A percentile compares a stretch with the other conserved stretches of the same genome.
Conservation (phyloP, 2,329 filamentous ascomycete genomes). For the Aureobasidium sp. region DNA sequence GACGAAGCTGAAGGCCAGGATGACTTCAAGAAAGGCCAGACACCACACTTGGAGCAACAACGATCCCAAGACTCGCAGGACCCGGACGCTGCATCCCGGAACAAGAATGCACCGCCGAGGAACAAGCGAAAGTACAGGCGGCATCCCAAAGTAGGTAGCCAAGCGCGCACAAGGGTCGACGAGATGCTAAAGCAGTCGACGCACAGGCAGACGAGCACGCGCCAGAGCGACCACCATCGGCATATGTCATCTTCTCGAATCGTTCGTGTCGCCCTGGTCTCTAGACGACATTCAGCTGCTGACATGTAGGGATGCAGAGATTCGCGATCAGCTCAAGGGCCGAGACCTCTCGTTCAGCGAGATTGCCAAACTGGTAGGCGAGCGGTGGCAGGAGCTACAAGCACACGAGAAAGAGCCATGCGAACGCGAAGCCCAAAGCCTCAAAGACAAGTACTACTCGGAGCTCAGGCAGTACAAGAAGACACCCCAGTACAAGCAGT, state of each 20-base stretch:
- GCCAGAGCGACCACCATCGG: constrained; percentile 71
- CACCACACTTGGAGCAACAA: neutral
- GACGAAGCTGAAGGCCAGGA: constrained; percentile 52
- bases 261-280: constrained; percentile 46
- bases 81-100: neutral
- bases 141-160: constrained; percentile 60
- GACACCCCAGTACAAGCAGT: constrained; percentile 61
- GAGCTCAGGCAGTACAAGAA: constrained; percentile 71
- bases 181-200: constrained; percentile 17
- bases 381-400: constrained; percentile 70
- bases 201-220: constrained; percentile 67
- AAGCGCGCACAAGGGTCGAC: neutral
- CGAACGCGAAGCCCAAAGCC: constrained; percentile 62
- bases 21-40: constrained; percentile 42
- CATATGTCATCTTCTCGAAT: constrained; percentile 81
- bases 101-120: constrained; percentile 11
- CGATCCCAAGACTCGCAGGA: constrained; percentile 23
- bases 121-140: constrained; percentile 68
- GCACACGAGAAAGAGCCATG: constrained; percentile 63
- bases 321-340: constrained; percentile 69
- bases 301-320: constrained; percentile 43
- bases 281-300: neutral
- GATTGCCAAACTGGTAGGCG: constrained; percentile 74
- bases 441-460: constrained; percentile 71
- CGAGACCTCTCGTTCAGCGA: constrained; percentile 74